Percentiles rank a stretch among this genome's conserved stretches.
Evolutionary conservation across 345 rosid species (phyloP).

Genomic region (Eucalyptus erythrocorys): DNA sequence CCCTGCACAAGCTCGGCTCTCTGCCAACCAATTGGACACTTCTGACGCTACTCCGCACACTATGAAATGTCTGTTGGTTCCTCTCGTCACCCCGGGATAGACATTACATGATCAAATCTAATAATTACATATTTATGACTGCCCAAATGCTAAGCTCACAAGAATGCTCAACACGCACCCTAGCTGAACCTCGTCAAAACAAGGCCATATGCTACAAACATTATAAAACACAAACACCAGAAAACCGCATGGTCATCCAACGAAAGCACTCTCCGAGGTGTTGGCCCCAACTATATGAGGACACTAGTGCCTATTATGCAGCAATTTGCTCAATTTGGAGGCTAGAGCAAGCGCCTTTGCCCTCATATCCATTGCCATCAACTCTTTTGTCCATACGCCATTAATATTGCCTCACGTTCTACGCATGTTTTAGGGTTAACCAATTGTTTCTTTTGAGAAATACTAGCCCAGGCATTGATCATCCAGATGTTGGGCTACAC

Average conservation of each 20-base stretch:
- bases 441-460: slow-evolving; percentile 70
- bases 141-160: neutral
- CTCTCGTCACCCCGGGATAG: neutral
- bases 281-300: neutral
- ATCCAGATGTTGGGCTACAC: slow-evolving; percentile 23
- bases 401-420: slow-evolving; percentile 77
- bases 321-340: slow-evolving; percentile 39
- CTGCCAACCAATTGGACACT: neutral
- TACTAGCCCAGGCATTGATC: slow-evolving; percentile 75
- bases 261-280: neutral
- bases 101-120: neutral
- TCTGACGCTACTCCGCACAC: neutral
- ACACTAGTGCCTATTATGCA: slow-evolving; percentile 19
- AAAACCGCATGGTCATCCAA: neutral
- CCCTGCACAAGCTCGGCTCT: neutral
- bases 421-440: slow-evolving; percentile 86
- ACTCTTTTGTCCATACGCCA: slow-evolving; percentile 72
- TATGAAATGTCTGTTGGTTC: neutral
- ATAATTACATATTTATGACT: neutral
- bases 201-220: neutral
- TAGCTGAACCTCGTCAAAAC: neutral
- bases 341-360: slow-evolving; percentile 65
- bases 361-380: slow-evolving; percentile 37
- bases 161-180: neutral
- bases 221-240: neutral